Conservation (phyloP, 1,139 yeast genomes). For the Saccharomyces hybrid region DNA sequence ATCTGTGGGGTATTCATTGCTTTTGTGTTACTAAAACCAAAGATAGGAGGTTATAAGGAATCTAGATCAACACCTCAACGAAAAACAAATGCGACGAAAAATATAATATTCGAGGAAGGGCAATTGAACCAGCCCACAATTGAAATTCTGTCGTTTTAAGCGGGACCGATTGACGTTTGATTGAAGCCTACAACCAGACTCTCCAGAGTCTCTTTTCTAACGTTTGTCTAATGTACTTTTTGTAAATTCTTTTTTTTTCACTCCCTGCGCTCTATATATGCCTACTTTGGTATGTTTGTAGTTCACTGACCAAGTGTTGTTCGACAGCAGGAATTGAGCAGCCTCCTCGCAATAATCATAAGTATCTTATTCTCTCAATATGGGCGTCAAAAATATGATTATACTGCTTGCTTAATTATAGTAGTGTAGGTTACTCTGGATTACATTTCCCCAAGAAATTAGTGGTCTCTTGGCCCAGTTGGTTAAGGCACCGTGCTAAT, state of each 20-base stretch:
- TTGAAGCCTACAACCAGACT: neutral
- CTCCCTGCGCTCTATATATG: neutral
- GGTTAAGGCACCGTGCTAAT: slow-evolving; percentile 32
- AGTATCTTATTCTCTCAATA: neutral
- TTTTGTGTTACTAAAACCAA: neutral
- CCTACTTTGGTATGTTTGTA: neutral
- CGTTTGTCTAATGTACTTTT: neutral
- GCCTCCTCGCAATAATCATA: neutral
- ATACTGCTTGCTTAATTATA: no score
- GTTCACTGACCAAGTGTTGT: neutral
- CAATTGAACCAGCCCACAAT: neutral
- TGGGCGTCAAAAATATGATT: neutral
- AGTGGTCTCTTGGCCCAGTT: slow-evolving; percentile 32
- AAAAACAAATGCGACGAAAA: neutral
- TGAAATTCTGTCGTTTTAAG: neutral
- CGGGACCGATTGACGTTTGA: neutral
- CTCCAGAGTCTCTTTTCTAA: neutral
- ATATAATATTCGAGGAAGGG: neutral
- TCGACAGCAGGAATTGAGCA: neutral
- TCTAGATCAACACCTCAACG: neutral
- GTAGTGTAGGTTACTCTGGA: neutral
- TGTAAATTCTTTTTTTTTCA: neutral
- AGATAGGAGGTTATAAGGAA: neutral
- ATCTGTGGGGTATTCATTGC: slow-evolving; percentile 18
- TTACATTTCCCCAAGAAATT: neutral